Percentiles rank a stretch among this genome's conserved stretches.
These are phyloP conservation scores for Phytophthora pinifolia DNA, from an alignment of 352 stramenopile genomes.

Conservation along the genomic window DNA sequence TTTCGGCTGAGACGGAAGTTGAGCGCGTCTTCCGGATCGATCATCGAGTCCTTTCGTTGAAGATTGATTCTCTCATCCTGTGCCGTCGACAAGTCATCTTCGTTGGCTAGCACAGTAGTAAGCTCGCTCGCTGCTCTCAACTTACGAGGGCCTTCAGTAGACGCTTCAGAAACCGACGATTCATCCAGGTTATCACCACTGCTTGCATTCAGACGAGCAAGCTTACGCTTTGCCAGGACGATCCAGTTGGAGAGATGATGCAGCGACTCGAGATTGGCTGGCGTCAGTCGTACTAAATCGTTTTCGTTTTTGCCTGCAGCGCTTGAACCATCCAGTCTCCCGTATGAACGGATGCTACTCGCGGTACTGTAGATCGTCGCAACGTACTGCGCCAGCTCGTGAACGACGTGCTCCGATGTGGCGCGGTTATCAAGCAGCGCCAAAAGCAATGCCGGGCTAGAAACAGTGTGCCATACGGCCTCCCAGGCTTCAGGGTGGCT, in stretches of 20 bases:
- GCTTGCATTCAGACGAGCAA: conserved; percentile 52
- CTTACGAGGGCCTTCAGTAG: conserved; percentile 22
- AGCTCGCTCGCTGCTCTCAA: conserved; percentile 46
- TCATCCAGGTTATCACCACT: conserved; percentile 11
- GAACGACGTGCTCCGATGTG: conserved; percentile 42
- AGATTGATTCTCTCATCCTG: conserved; percentile 9
- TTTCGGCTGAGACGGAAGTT: conserved; percentile 77
- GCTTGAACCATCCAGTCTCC: conserved; percentile 37
- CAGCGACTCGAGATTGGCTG: conserved; percentile 74
- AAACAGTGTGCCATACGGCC: conserved; percentile 41
- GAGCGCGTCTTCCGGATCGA: conserved; percentile 33
- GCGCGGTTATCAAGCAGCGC: conserved; percentile 47
- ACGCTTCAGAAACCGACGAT: conserved; percentile 9
- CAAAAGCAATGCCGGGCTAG: conserved; percentile 68
- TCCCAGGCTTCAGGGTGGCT: conserved; percentile 36
- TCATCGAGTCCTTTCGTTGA: conserved; percentile 28
- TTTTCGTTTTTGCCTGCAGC: conserved; percentile 11
- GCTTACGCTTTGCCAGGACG: conserved; percentile 71
- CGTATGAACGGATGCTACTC: conserved; percentile 47
- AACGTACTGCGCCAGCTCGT: conserved; percentile 64
- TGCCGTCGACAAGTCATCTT: conserved; percentile 32
- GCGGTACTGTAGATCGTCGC: conserved; percentile 46
- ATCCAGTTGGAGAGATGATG: conserved; percentile 83
- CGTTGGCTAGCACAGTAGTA: conserved; percentile 38
- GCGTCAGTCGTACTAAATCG: conserved; percentile 34